A percentile compares a stretch with the other conserved stretches of the same genome.
These are phyloP conservation scores for Starmerella roubikii DNA, from an alignment of 805 yeast species.

Conservation along the genomic window DNA sequence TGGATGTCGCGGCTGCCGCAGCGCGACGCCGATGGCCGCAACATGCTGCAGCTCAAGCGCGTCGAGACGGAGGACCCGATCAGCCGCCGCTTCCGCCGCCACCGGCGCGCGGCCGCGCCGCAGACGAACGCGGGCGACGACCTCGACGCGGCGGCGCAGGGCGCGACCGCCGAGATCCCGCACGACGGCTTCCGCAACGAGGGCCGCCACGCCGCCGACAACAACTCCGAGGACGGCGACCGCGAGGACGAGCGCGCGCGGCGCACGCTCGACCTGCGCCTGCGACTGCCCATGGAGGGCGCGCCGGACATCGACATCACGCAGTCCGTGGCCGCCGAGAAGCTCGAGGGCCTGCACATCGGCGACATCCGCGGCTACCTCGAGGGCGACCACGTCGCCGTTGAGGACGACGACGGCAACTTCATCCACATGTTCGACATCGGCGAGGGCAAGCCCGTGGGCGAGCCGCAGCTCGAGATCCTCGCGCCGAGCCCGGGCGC, in stretches of 20 bases:
- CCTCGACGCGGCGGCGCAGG: no score
- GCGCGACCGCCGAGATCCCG: not conserved
- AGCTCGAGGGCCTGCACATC: slow-evolving; percentile 19
- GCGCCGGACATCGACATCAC: slow-evolving; percentile 14
- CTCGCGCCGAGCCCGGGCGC: slow-evolving; percentile 10
- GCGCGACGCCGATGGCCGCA: slow-evolving; percentile 47
- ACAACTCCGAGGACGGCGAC: not conserved
- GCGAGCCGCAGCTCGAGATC: slow-evolving; percentile 15
- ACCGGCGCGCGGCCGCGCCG: not conserved
- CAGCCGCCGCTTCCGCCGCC: not conserved
- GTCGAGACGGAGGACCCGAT: slow-evolving; percentile 50
- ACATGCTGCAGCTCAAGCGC: slow-evolving; percentile 70
- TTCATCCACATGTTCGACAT: slow-evolving; percentile 44
- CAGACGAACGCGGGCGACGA: not conserved
- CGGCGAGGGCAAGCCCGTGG: slow-evolving; percentile 15
- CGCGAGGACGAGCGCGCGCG: not conserved
- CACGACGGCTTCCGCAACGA: not conserved
- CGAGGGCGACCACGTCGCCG: slow-evolving; percentile 56
- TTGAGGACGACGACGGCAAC: slow-evolving; percentile 81
- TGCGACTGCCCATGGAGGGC: slow-evolving; percentile 13
- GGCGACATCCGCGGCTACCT: slow-evolving; percentile 36
- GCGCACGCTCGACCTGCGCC: slow-evolving; percentile 9
- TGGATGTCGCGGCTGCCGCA: slow-evolving; percentile 80
- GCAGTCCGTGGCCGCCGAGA: slow-evolving; percentile 12
- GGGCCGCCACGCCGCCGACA: not conserved